These are phyloP conservation scores for Leishmania major DNA, from an alignment of 208 protist species.

Conservation along the genomic window DNA sequence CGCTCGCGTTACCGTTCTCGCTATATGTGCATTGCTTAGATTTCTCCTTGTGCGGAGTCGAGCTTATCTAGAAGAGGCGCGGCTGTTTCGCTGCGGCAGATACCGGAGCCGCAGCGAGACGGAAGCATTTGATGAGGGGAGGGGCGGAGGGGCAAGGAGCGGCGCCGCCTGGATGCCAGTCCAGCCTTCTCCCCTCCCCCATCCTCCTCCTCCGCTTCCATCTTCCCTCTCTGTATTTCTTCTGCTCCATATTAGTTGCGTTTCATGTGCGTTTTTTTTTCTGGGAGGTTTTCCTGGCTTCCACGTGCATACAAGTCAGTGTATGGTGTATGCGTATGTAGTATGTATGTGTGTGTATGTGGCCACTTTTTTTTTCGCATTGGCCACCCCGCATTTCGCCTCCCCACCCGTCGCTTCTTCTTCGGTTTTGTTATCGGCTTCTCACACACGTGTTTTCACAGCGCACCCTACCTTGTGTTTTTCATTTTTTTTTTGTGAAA, in stretches of 20 bases:
- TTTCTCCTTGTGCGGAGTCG: background rate
- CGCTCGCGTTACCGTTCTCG: background rate
- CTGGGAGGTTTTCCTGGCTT: background rate
- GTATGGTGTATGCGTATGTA: background rate
- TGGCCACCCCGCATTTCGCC: no score
- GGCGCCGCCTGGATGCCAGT: background rate
- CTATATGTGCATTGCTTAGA: no score
- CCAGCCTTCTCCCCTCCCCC: background rate
- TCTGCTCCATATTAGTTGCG: background rate
- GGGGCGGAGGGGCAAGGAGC: background rate
- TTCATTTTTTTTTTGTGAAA: background rate
- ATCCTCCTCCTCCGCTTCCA: background rate
- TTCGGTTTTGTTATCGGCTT: no score
- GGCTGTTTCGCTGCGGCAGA: background rate
- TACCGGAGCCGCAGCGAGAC: background rate
- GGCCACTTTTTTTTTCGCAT: no score
- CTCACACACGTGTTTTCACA: no score
- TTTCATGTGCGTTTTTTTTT: conserved; percentile 6
- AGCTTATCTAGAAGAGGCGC: background rate
- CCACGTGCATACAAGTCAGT: background rate
- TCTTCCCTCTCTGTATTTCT: background rate
- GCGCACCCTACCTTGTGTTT: background rate
- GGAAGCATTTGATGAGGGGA: background rate
- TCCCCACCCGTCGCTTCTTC: no score
- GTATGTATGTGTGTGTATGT: background rate